A percentile compares a stretch with the other conserved stretches of the same genome.
Conservation (phyloP, 1,284 basidiomycete genomes). For the Meira miltonrushii region DNA sequence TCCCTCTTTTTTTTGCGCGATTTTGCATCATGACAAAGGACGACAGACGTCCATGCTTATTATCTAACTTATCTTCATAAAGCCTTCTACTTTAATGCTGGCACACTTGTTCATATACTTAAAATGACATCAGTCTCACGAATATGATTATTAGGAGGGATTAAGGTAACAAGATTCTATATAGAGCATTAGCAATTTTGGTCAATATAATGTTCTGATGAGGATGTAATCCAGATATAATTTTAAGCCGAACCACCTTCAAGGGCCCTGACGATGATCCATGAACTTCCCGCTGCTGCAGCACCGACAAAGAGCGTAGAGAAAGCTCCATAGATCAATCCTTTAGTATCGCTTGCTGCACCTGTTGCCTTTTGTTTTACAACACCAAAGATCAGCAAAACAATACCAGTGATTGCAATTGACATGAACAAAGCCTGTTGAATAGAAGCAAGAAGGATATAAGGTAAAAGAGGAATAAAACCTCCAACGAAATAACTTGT, state of each 20-base stretch:
- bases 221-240: background rate
- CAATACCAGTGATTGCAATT: conserved; percentile 37
- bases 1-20: too few relatives aligned
- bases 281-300: conserved; percentile 80
- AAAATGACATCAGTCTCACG: background rate
- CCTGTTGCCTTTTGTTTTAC: conserved; percentile 41
- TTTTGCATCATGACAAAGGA: background rate
- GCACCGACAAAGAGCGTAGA: conserved; percentile 87
- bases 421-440: conserved; percentile 28
- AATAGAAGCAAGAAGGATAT: conserved; percentile 37
- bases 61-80: background rate
- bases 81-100: background rate
- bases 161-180: background rate
- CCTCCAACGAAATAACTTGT: conserved; percentile 41
- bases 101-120: background rate
- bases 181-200: background rate
- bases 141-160: background rate
- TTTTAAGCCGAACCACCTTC: conserved; percentile 54
- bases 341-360: conserved; percentile 28
- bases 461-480: conserved; percentile 40
- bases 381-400: conserved; percentile 41
- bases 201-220: background rate
- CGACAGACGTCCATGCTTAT: background rate
- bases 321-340: conserved; percentile 72
- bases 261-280: conserved; percentile 72